phyloP scores from a whole-genome alignment of 495 filamentous ascomycete genomes.

The Penicillium subrubescens region DNA sequence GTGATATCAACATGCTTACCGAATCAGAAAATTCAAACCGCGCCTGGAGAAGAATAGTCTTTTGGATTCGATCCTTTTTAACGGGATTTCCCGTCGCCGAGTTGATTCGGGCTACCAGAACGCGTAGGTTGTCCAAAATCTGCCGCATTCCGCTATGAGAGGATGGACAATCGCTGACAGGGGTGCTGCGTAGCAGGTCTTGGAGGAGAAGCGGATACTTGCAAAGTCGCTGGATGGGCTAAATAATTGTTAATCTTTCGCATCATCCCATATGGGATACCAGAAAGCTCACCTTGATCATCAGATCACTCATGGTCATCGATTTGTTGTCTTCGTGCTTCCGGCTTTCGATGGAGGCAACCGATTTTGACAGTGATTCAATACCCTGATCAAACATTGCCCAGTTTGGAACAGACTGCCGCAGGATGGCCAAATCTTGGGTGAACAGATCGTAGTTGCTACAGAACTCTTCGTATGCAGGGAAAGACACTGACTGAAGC shows the following conservation, averaged over 20 bases:
- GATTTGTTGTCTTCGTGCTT: slow-evolving; percentile 68
- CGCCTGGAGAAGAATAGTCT: slow-evolving; percentile 56
- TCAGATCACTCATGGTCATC: slow-evolving; percentile 77
- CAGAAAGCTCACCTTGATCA: slow-evolving; percentile 72
- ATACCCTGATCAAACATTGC: slow-evolving; percentile 80
- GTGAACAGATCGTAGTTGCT: slow-evolving; percentile 83
- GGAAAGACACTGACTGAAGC: slow-evolving; percentile 74
- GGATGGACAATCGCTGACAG: slow-evolving; percentile 78
- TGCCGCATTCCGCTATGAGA: slow-evolving; percentile 78
- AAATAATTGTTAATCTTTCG: slow-evolving; percentile 16
- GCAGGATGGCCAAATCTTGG: slow-evolving; percentile 70
- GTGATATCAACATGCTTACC: slow-evolving; percentile 44
- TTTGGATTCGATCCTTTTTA: slow-evolving; percentile 46
- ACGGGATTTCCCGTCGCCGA: slow-evolving; percentile 58
- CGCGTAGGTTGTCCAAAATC: slow-evolving; percentile 69
- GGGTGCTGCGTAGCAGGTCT: slow-evolving; percentile 79
- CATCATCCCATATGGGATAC: neutral
- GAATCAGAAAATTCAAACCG: slow-evolving; percentile 68
- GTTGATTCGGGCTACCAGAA: slow-evolving; percentile 75
- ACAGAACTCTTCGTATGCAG: slow-evolving; percentile 84
- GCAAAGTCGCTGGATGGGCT: slow-evolving; percentile 94
- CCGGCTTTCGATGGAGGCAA: slow-evolving; percentile 69
- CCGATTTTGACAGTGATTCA: slow-evolving; percentile 77
- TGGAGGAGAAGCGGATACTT: slow-evolving; percentile 88
- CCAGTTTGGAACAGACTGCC: slow-evolving; percentile 74